phyloP scores from a whole-genome alignment of 179 eudicot species.

The Actinidia chinensis region DNA sequence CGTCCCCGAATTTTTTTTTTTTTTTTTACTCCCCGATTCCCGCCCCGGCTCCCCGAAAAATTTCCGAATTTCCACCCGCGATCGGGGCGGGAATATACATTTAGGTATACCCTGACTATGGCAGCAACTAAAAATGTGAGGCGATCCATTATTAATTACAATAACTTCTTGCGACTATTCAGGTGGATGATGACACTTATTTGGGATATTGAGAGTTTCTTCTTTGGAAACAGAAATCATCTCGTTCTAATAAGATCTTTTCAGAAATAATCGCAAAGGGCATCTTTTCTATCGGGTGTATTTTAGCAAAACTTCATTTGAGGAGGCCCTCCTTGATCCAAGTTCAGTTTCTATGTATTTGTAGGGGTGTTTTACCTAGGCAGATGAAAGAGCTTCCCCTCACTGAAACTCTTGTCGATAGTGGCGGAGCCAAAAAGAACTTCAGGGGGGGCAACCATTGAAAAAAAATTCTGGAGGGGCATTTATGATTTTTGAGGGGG shows the following conservation, averaged over 20 bases:
- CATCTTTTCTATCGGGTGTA: conserved; percentile 85
- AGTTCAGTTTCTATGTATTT: conserved; percentile 50
- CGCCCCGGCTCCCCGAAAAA: no score
- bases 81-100: no score
- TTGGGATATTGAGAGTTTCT: conserved; percentile 70
- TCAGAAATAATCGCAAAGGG: conserved; percentile 57
- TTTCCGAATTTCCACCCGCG: no score
- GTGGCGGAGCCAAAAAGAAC: no score
- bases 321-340: conserved; percentile 78
- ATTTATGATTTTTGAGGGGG: no score
- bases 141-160: conserved; percentile 38
- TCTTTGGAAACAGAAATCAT: conserved; percentile 63
- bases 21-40: no score
- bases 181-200: conserved; percentile 54
- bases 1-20: no score
- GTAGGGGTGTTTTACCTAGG: conserved; percentile 54
- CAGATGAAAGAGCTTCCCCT: conserved; percentile 64
- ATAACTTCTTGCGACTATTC: conserved; percentile 65
- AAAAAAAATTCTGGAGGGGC: no score
- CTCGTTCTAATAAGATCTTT: conserved; percentile 28
- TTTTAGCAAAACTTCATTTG: conserved; percentile 83
- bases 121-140: conserved; percentile 16
- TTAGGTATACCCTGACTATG: conserved; percentile 28
- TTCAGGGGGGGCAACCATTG: no score
- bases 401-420: conserved; percentile 59